Evolutionary conservation across 1,284 basidiomycete genomes (phyloP), one percentile per base, ranked within the genome.

Genomic region (Rhodotorula mucilaginosa): DNA sequence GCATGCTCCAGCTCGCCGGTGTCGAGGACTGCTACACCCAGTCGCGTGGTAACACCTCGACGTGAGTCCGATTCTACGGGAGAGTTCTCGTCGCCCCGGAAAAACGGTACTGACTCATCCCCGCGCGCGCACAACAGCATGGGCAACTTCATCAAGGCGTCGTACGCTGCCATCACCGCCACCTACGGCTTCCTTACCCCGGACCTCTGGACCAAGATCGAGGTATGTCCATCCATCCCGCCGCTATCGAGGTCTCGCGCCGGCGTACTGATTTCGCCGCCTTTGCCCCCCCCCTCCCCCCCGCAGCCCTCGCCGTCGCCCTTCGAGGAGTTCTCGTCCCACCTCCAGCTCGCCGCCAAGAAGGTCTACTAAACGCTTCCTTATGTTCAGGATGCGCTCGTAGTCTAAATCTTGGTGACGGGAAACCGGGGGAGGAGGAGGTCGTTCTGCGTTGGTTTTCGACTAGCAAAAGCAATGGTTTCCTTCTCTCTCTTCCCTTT

Each of bases 121-220:
- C 2, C 23, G n/a, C 7, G 0, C 51, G 4, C 57, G 6, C 51
- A 39, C 18, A 31, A 31, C 60, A 69, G 68, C 58, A 71, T 67
- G 63, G 72, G 75, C 83, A 99, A 99, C 87, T 98, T 98, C 88
- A 89, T 99, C 86, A 98, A 98, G 86, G 97, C 96, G 68, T 97
- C 96, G 74, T 97, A 97, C 82, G 90, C 88, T 80, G 96, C 97
- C 68, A 93, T 99, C 83, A 92, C 96, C 79, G 94, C 94, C 88
- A 97, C 96, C 76, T 99, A 98, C 84, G 84, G 89, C 63, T 96
- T 97, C 91, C 90, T 98, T 77, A 97, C 95, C 63, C 96, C 97
- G 76, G 94, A 98, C 84, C 87, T 99, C 80, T 99, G 96, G 96
- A 88, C 89, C 80, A 90, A 97, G 81, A 97, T 97, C 82, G 89